Percentiles rank a stretch among this genome's conserved stretches.
These are phyloP conservation scores for Curvularia sp. DNA, from an alignment of 2,329 filamentous ascomycete genomes.

Conservation along the genomic window DNA sequence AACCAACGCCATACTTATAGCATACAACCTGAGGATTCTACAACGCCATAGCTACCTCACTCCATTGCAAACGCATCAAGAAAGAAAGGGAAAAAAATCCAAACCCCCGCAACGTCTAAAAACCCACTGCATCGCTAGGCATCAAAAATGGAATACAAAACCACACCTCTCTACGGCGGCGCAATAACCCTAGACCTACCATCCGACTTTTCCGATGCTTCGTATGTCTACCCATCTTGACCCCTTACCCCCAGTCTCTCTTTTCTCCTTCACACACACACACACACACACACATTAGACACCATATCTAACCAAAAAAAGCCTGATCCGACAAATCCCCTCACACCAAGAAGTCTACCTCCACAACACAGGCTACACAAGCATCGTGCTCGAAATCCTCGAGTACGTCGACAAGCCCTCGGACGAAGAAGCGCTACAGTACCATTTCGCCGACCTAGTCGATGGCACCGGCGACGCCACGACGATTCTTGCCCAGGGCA, in stretches of 20 bases:
- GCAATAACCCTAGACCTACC: constrained; percentile 75
- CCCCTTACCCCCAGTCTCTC: constrained; percentile 1
- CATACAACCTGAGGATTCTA: background rate
- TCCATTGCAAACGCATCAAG: background rate
- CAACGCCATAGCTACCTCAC: background rate
- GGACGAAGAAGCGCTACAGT: constrained; percentile 69
- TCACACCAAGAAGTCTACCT: constrained; percentile 94
- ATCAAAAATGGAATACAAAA: constrained; percentile 58
- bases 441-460: constrained; percentile 60
- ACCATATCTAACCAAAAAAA: constrained; percentile 42
- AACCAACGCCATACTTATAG: constrained; percentile 22
- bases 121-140: background rate
- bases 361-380: constrained; percentile 81
- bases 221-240: constrained; percentile 57
- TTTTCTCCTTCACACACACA: no score
- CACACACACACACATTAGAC: background rate
- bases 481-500: constrained; percentile 44
- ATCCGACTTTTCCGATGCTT: constrained; percentile 73
- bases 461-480: constrained; percentile 46
- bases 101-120: background rate
- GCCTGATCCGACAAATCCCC: constrained; percentile 76
- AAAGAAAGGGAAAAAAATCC: background rate
- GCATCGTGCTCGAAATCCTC: constrained; percentile 88
- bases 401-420: constrained; percentile 76
- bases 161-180: constrained; percentile 73